Conservation (phyloP, 805 yeast genomes). For the Lachancea meyersii region DNA sequence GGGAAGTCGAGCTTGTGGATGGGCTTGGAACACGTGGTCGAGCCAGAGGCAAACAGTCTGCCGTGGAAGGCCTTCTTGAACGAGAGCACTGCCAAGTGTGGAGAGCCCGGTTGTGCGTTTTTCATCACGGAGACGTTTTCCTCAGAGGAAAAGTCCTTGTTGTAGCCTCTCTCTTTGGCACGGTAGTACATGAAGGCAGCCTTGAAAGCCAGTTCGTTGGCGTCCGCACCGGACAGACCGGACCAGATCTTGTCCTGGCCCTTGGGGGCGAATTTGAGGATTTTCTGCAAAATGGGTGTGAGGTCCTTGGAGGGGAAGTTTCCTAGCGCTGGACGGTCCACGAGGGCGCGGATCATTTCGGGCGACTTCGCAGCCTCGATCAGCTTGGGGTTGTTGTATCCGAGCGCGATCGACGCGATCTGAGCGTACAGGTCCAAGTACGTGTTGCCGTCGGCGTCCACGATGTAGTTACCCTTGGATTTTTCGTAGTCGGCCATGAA, state of each 20-base stretch:
- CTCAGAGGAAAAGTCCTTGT: conserved; percentile 53
- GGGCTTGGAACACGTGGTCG: conserved; percentile 90
- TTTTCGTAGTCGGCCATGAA: conserved; percentile 60
- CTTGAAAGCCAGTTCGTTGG: conserved; percentile 64
- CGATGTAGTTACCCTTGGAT: conserved; percentile 59
- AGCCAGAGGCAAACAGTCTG: conserved; percentile 84
- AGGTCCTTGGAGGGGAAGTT: conserved; percentile 58
- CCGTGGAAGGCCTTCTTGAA: conserved; percentile 93
- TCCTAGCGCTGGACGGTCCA: conserved; percentile 64
- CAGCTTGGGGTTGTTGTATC: conserved; percentile 63
- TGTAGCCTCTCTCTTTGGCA: conserved; percentile 52
- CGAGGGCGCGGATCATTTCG: conserved; percentile 57
- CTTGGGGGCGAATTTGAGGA: conserved; percentile 59
- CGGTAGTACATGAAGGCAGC: conserved; percentile 66
- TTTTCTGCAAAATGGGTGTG: conserved; percentile 39
- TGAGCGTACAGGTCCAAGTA: conserved; percentile 65
- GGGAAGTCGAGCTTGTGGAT: conserved; percentile 91
- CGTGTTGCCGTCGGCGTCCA: conserved; percentile 58
- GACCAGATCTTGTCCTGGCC: conserved; percentile 59
- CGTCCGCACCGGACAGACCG: conserved; percentile 61
- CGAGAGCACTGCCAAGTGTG: conserved; percentile 77
- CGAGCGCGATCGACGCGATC: conserved; percentile 63
- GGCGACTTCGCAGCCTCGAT: conserved; percentile 51
- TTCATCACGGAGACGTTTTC: conserved; percentile 73
- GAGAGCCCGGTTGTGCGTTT: conserved; percentile 82